These are phyloP conservation scores for Phaeodactylum tricornutum DNA, from an alignment of 108 stramenopile genomes.

Conservation along the genomic window DNA sequence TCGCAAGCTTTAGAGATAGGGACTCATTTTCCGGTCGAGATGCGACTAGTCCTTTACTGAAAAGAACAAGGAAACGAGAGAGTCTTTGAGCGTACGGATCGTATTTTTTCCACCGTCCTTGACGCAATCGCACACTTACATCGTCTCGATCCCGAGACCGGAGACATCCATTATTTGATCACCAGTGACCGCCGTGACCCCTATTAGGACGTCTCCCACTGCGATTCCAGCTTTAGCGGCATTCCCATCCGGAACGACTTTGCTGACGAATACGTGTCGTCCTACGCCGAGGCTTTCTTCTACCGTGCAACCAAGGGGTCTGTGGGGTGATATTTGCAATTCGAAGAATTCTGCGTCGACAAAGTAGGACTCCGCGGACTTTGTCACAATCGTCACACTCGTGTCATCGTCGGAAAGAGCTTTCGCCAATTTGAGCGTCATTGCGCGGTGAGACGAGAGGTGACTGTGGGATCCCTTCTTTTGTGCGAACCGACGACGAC, in stretches of 20 bases:
- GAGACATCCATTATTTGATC: conserved; percentile 25
- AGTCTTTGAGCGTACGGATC: background rate
- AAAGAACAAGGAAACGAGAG: too few relatives aligned
- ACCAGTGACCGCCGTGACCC: conserved; percentile 47
- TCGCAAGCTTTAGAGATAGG: conserved; percentile 26
- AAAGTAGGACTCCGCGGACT: too few relatives aligned
- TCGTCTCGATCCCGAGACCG: conserved; percentile 34
- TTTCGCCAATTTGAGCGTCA: too few relatives aligned
- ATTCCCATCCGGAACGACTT: conserved; percentile 45
- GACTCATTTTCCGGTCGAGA: conserved; percentile 31
- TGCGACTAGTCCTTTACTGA: conserved; percentile 32
- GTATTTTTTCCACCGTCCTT: background rate
- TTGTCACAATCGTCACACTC: too few relatives aligned
- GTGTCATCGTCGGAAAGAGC: too few relatives aligned
- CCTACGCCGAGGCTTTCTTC: conserved; percentile 61
- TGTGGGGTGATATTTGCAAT: conserved; percentile 44
- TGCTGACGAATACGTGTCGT: conserved; percentile 53
- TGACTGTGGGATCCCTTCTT: too few relatives aligned
- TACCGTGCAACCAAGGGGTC: conserved; percentile 64
- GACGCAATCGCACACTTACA: conserved; percentile 25
- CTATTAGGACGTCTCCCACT: conserved; percentile 72
- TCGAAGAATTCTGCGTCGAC: too few relatives aligned
- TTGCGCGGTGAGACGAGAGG: too few relatives aligned
- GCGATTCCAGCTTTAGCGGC: conserved; percentile 46
- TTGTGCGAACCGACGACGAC: too few relatives aligned